Percentiles rank a stretch among this genome's conserved stretches.
These are phyloP conservation scores for Myrmaecium sp. DNA, from an alignment of 2,329 filamentous ascomycete genomes.

Conservation along the genomic window DNA sequence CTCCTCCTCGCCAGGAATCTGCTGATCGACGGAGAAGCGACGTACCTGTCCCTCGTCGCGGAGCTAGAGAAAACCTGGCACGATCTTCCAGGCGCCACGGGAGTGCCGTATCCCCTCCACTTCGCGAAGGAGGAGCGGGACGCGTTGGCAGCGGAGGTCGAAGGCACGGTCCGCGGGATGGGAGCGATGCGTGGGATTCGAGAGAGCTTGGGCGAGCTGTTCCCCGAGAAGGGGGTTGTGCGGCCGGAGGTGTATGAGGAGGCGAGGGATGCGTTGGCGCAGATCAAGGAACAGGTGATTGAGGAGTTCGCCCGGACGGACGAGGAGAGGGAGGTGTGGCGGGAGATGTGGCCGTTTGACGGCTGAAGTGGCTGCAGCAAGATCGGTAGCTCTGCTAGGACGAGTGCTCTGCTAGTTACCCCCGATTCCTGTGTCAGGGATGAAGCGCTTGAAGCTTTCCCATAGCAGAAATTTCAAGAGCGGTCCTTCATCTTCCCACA, in stretches of 20 bases:
- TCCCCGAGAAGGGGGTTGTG: slow-evolving; percentile 12
- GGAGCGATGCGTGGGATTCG: slow-evolving; percentile 12
- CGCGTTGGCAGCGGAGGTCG: slow-evolving; percentile 11
- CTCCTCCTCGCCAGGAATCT: slow-evolving; percentile 17
- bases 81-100: slow-evolving; percentile 8
- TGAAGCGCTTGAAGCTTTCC: too few relatives aligned
- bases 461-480: too few relatives aligned
- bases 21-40: slow-evolving; percentile 18
- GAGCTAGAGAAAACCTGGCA: slow-evolving; percentile 13
- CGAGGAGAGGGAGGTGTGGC: slow-evolving; percentile 10
- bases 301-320: slow-evolving; percentile 8
- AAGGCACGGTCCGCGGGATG: slow-evolving; percentile 12
- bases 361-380: slow-evolving; percentile 5
- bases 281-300: slow-evolving; percentile 12
- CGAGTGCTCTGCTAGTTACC: too few relatives aligned
- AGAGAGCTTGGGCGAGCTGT: slow-evolving; percentile 11
- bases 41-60: slow-evolving; percentile 11
- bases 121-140: slow-evolving; percentile 10
- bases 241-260: slow-evolving; percentile 11
- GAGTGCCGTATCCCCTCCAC: slow-evolving; percentile 8
- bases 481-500: slow-evolving; percentile 41
- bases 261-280: slow-evolving; percentile 9
- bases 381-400: too few relatives aligned
- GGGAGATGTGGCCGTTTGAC: slow-evolving; percentile 11
- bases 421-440: too few relatives aligned